Evolutionary conservation across 1,284 basidiomycete genomes (phyloP), one percentile per base, ranked within the genome.

Genomic region (Pseudozyma sp.): DNA sequence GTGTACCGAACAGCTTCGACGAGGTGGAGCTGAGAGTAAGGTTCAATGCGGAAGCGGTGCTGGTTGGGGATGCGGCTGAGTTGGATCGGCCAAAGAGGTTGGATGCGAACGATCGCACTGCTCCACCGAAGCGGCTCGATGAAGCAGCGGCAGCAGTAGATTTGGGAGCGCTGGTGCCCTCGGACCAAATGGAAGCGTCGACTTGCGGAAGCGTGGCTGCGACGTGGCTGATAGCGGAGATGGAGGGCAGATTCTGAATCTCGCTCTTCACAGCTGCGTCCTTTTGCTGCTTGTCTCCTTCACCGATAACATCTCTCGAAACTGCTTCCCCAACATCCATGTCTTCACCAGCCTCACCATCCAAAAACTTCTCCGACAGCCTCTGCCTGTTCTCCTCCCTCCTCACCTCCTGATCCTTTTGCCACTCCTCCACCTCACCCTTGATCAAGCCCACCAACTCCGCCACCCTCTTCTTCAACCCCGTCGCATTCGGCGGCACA

Each of bases 381-480:
- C 49, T 60, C n/a, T 50, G 39, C 50, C 49, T 55, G 48, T 57
- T 60, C 42, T 62, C 50, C 46, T 68, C 66, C 14, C 42, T 52
- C 33, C 5, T n/a, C 14, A 33, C 48, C 19, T 50, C 30, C 14
- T 61, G 62, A 33, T 73, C 65, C 43, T 57, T 58, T 16, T 65
- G 50, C 64, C 71, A 82, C 19, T 50, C 75, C 7, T 45, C 44
- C 4, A 75, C 45, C 61, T 83, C 81, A 0, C 43, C 44, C 17
- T 54, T 45, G 33, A 82, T 70, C 31, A 77, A 39, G 30, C 57
- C 33, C 13, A 71, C 78, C n/a, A 82, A 14, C 46, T 82, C 80
- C 13, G 54, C 56, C 4, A 66, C 44, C 11, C 80, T 54, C 59
- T 67, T 70, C 43, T 76, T 77, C 54, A 81, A 58, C 14, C 54